These are phyloP conservation scores for Misopates orontium DNA, from an alignment of 257 asterid species.

Conservation along the genomic window DNA sequence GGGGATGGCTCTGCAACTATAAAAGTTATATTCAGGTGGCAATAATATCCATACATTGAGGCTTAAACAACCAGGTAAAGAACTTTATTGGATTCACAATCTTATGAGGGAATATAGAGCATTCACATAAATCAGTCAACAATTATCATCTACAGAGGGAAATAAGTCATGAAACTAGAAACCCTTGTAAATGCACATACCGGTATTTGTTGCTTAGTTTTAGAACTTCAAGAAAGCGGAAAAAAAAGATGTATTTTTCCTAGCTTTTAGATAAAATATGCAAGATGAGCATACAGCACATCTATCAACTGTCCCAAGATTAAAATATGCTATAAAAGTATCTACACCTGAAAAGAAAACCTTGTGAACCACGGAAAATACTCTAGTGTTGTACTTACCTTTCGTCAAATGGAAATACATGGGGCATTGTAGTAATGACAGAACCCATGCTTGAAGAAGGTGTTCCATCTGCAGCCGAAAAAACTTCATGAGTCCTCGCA, in stretches of 20 bases:
- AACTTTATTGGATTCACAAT: no score
- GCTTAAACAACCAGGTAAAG: no score
- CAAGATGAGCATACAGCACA: neutral
- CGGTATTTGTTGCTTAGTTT: slow-evolving; percentile 10
- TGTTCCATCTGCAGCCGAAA: slow-evolving; percentile 54
- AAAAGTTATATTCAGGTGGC: neutral
- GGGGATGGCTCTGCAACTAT: neutral
- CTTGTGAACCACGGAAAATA: slow-evolving; percentile 17
- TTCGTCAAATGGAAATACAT: slow-evolving; percentile 93
- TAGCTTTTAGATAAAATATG: neutral
- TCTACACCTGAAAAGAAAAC: neutral
- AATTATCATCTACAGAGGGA: neutral
- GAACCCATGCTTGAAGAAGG: slow-evolving; percentile 60
- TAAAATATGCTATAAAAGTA: neutral
- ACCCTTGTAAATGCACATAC: slow-evolving; percentile 6
- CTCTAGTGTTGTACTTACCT: slow-evolving; percentile 46
- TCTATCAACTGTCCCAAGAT: slow-evolving; percentile 1
- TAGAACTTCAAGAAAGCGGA: slow-evolving; percentile 2
- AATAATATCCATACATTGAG: no score
- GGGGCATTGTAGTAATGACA: slow-evolving; percentile 81
- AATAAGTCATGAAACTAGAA: slow-evolving; percentile 12
- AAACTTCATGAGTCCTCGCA: slow-evolving; percentile 81
- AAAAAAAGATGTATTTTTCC: neutral
- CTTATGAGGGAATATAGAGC: neutral
- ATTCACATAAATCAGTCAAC: slow-evolving; percentile 1